Base-by-base conservation (phyloP, 345 rosid genomes). In the Heritiera littoralis region DNA sequence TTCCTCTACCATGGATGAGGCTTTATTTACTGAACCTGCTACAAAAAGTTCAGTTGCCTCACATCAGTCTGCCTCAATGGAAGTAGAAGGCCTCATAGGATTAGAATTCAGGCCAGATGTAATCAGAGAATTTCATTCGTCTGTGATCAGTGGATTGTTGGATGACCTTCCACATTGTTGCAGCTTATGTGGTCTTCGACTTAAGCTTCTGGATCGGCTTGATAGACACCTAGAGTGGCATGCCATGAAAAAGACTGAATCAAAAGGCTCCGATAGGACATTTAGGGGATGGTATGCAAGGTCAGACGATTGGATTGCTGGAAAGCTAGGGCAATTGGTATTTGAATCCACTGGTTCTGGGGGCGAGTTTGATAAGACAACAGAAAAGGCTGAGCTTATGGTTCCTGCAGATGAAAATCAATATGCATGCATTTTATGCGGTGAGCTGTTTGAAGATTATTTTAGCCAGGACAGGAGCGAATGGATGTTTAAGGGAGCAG, bases 401-500 rank as follows among this genome's bases (percentile, higher is more conserved):
- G 92, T 90, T 82, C 88, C 86, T 66, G 95, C 94, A 12, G 95
- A 96, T 84, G 99, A 96, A 83, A 84, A 85, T 78, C 98, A 92
- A 73, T 90, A 87, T 83, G 95, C 89, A 32, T 96, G 99, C 83
- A 74, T 94, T 75, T 72, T 96, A 61, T 96, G 99, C 80, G 99
- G 98, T 48, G 93, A 92, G 81, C 78, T 94, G 70, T 96, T 96
- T 87, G 97, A 96, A 81, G 99, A 96, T 77, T 86, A 83, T 84
- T 96, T 86, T 81, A 77, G 88, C 85, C 87, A 74, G 45, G 90
- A 82, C 77, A 87, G 32, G 77, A 84, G 75, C 75, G 87, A 84
- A 79, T 96, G 99, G 98, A 89, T 94, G 97, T 94, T 94, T 82
- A 92, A 86, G 66, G 97, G 87, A 79, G 94, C 98, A 73, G 83